A percentile compares a stretch with the other conserved stretches of the same genome.
These are phyloP conservation scores for Suillus sp. DNA, from an alignment of 768 basidiomycete genomes.

Conservation along the genomic window DNA sequence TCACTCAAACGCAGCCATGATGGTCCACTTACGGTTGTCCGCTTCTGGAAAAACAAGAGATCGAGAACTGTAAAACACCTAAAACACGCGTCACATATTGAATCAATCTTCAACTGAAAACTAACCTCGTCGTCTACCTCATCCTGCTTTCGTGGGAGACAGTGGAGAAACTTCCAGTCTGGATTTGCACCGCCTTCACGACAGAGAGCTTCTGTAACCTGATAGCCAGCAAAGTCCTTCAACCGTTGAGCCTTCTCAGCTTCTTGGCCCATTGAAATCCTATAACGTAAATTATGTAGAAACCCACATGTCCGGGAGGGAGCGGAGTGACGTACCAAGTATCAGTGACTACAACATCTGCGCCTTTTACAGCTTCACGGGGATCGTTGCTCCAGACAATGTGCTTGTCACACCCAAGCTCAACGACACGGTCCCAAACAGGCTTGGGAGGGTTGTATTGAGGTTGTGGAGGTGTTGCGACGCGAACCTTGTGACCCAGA, in stretches of 20 bases:
- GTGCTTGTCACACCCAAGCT: conserved; percentile 68
- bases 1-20: conserved; percentile 89
- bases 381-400: conserved; percentile 82
- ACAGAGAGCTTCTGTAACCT: conserved; percentile 90
- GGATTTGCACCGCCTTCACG: conserved; percentile 77
- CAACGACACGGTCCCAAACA: conserved; percentile 83
- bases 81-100: conserved; percentile 8
- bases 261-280: conserved; percentile 99
- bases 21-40: conserved; percentile 98
- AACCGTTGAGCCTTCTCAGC: conserved; percentile 87
- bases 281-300: conserved; percentile 28
- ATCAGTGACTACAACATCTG: conserved; percentile 96
- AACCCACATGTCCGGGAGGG: not conserved
- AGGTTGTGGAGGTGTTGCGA: conserved; percentile 72
- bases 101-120: conserved; percentile 8
- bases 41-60: conserved; percentile 93
- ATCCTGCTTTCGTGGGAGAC: conserved; percentile 87
- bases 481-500: conserved; percentile 80
- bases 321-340: conserved; percentile 66
- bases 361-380: conserved; percentile 81
- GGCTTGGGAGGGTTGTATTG: conserved; percentile 65
- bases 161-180: conserved; percentile 95
- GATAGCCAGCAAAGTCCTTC: conserved; percentile 88
- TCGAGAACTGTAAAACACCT: conserved; percentile 93
- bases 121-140: conserved; percentile 96